Conservation (phyloP, 179 eudicot genomes). For the Beta corolliflora region DNA sequence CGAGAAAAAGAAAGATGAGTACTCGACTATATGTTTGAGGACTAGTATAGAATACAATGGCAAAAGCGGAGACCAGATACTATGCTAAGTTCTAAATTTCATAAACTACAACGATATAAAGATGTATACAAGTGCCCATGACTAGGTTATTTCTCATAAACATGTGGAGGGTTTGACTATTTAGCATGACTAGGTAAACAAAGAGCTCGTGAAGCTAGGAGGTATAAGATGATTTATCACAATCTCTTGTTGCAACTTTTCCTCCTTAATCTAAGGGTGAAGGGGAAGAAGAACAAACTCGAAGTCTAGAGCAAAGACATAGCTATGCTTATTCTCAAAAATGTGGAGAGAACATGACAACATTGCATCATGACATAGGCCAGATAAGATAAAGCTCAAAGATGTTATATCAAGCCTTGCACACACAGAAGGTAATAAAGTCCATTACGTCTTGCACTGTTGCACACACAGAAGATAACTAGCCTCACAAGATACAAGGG, state of each 20-base stretch:
- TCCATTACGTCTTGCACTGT: not conserved
- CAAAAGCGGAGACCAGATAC: not conserved
- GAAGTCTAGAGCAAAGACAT: not conserved
- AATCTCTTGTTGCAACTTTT: not conserved
- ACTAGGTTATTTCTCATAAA: not conserved
- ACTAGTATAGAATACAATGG: not conserved
- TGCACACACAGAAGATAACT: not conserved
- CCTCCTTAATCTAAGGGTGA: too few relatives aligned
- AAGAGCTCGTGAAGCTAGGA: not conserved
- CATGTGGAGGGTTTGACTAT: not conserved
- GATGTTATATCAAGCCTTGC: not conserved
- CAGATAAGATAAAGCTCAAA: not conserved
- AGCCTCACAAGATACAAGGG: not conserved
- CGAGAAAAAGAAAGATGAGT: not conserved
- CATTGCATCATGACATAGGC: too few relatives aligned
- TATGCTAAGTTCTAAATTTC: not conserved
- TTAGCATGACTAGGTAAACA: not conserved
- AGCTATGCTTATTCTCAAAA: not conserved
- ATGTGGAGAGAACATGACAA: not conserved
- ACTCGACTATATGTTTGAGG: conserved; percentile 2
- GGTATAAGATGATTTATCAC: not conserved
- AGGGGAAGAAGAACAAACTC: not conserved
- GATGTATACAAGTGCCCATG: not conserved
- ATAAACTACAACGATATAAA: too few relatives aligned
- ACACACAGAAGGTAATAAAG: not conserved